Conservation (phyloP, 768 basidiomycete genomes). For the Leccinellum rugosiceps region DNA sequence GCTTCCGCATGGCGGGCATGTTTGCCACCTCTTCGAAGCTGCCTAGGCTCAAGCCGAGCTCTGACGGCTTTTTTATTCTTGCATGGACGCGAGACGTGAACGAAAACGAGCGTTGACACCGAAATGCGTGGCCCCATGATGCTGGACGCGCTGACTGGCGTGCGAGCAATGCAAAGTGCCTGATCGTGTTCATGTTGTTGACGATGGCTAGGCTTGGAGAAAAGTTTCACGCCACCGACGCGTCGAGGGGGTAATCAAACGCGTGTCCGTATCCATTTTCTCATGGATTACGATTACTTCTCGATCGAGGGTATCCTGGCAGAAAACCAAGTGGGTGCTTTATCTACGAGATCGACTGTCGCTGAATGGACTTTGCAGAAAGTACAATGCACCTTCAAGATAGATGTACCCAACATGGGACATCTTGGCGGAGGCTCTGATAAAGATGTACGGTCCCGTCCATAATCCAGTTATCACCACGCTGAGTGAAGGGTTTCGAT, state of each 20-base stretch:
- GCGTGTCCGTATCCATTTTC: neutral
- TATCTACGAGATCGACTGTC: neutral
- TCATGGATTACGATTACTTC: slow-evolving; percentile 91
- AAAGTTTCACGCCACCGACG: slow-evolving; percentile 21
- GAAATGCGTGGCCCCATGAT: slow-evolving; percentile 2
- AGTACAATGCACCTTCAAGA: slow-evolving; percentile 90
- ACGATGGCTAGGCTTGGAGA: neutral
- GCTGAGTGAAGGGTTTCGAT: slow-evolving; percentile 6
- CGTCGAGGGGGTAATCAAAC: slow-evolving; percentile 3
- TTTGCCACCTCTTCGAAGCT: slow-evolving; percentile 40
- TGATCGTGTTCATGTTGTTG: slow-evolving; percentile 27
- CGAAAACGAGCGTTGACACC: slow-evolving; percentile 29
- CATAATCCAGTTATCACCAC: neutral
- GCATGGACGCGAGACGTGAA: slow-evolving; percentile 28
- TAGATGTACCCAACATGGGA: slow-evolving; percentile 81
- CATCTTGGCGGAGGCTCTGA: slow-evolving; percentile 86
- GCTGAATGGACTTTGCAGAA: slow-evolving; percentile 48
- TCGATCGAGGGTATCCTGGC: slow-evolving; percentile 89
- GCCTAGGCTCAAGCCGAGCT: slow-evolving; percentile 35
- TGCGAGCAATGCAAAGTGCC: slow-evolving; percentile 13
- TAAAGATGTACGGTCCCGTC: slow-evolving; percentile 58
- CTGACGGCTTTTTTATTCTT: slow-evolving; percentile 26
- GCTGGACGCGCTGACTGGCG: slow-evolving; percentile 15
- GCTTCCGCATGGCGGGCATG: slow-evolving; percentile 44
- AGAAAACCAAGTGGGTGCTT: slow-evolving; percentile 70